A percentile compares a stretch with the other conserved stretches of the same genome.
phyloP scores from a whole-genome alignment of 2,329 filamentous ascomycete species.

The Colletotrichum limetticola region DNA sequence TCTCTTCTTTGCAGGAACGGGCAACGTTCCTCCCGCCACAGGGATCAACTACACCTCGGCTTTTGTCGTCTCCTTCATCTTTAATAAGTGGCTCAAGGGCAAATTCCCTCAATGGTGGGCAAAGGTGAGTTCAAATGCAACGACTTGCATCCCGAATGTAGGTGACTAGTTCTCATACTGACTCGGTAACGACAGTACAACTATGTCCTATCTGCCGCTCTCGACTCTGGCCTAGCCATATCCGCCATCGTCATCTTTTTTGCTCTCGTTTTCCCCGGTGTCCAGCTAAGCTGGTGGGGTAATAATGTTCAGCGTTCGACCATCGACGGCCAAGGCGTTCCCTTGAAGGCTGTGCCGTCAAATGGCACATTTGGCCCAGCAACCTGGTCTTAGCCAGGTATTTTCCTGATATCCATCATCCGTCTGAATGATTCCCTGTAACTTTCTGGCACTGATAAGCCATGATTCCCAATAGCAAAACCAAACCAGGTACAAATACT shows the following conservation, averaged over 20 bases:
- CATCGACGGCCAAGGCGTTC: slow-evolving; percentile 50
- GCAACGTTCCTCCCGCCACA: slow-evolving; percentile 29
- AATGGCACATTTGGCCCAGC: slow-evolving; percentile 25
- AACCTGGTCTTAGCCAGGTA: slow-evolving; percentile 11
- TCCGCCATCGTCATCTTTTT: slow-evolving; percentile 56
- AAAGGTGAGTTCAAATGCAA: slow-evolving; percentile 3
- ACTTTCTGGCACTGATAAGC: not conserved
- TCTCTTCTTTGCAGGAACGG: slow-evolving; percentile 24
- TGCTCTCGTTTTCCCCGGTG: slow-evolving; percentile 52
- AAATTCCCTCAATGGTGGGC: slow-evolving; percentile 30
- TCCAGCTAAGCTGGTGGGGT: slow-evolving; percentile 52
- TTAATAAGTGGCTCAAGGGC: slow-evolving; percentile 32
- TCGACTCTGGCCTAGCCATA: slow-evolving; percentile 54
- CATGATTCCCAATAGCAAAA: not conserved
- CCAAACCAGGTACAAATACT: not conserved
- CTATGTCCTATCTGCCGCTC: slow-evolving; percentile 54
- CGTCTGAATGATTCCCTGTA: not conserved
- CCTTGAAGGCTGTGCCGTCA: slow-evolving; percentile 13
- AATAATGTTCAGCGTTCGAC: slow-evolving; percentile 47
- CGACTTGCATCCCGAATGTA: not conserved
- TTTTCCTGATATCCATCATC: not conserved
- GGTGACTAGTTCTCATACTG: not conserved
- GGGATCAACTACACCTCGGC: slow-evolving; percentile 29
- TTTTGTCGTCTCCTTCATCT: slow-evolving; percentile 19
- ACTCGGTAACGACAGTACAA: slow-evolving; percentile 38